Conservation (phyloP, 768 basidiomycete genomes). For the Russula virescens region DNA sequence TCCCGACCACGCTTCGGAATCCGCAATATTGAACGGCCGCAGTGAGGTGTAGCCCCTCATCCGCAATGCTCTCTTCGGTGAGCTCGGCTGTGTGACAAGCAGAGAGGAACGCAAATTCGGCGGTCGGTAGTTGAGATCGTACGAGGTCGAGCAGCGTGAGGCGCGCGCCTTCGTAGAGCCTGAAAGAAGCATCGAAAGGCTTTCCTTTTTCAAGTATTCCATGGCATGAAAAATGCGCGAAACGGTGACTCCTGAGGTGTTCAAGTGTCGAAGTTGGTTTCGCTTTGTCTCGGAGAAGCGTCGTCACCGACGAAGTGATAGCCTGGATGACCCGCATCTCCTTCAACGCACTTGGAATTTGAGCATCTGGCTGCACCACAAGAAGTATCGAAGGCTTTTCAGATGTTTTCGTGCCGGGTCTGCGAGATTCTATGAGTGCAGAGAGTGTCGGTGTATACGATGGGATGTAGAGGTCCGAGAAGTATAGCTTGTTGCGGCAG, state of each 20-base stretch:
- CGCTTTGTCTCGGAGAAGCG: neutral
- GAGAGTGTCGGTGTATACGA: constrained; percentile 20
- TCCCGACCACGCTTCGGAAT: constrained; percentile 18
- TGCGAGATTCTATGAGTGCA: constrained; percentile 1
- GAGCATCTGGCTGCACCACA: neutral
- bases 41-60: constrained; percentile 17
- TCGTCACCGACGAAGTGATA: neutral
- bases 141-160: constrained; percentile 5
- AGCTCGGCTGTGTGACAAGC: constrained; percentile 17
- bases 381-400: neutral
- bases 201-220: constrained; percentile 2
- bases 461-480: constrained; percentile 11
- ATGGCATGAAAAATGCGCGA: constrained; percentile 14
- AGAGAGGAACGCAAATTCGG: constrained; percentile 16
- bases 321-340: neutral
- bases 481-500: neutral
- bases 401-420: neutral
- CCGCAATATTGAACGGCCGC: constrained; percentile 19
- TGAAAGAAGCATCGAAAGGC: constrained; percentile 5
- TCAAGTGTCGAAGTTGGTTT: neutral
- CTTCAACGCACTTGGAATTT: neutral
- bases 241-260: neutral
- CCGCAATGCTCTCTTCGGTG: neutral
- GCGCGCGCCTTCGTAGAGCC: neutral
- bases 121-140: neutral